Base-by-base conservation (phyloP, 164 flowering plant genomes). In the Liquidambar formosana region DNA sequence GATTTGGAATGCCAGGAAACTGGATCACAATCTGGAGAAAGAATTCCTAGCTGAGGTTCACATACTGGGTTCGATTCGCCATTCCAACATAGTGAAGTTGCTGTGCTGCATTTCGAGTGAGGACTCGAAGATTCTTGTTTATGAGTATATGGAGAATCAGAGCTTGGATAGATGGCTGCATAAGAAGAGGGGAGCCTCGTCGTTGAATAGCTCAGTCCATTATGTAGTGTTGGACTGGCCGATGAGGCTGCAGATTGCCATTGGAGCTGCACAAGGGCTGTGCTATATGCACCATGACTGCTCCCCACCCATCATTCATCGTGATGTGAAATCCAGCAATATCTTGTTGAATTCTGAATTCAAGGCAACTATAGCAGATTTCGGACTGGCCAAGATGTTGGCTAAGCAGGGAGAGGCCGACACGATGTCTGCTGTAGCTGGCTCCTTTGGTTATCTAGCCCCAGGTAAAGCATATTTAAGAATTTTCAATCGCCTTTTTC, bases 231-330 rank as follows among this genome's bases (percentile, higher is more conserved):
- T 92, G 73, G 90, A 84, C 52, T 94, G 98, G 98, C 95, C 93
- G 5, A 79, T 43, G 45, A 80, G 98, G 69, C 57, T 86, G 67
- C 78, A 73, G 61, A 85, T 94, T 66, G 97, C 95, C 0, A 65
- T 86, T 18, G 98, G 94, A 46, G 89, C 96, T 51, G 98, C 98
- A 12, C 93, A 86, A 45, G 98, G 97, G 15, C 86, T 92, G 8
- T 77, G 82, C 68, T 90, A 94, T 68, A 89, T 94, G 97, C 98
- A 94, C 78, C 91, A 90, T 67, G 84, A 82, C 27, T 94, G 96
- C 70, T 79, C 84, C 14, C 91, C 91, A 0, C 85, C 93, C 0
- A 83, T 94, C 68, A 69, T 92, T 68, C 97, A 94, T 43, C 82
- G 97, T 0, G 98, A 94, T 59, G 89, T 92, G 51, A 94, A 94